Percentiles rank a stretch among this genome's conserved stretches.
phyloP scores from a whole-genome alignment of 1,139 yeast genomes.

The Sugiyamaella sp. region DNA sequence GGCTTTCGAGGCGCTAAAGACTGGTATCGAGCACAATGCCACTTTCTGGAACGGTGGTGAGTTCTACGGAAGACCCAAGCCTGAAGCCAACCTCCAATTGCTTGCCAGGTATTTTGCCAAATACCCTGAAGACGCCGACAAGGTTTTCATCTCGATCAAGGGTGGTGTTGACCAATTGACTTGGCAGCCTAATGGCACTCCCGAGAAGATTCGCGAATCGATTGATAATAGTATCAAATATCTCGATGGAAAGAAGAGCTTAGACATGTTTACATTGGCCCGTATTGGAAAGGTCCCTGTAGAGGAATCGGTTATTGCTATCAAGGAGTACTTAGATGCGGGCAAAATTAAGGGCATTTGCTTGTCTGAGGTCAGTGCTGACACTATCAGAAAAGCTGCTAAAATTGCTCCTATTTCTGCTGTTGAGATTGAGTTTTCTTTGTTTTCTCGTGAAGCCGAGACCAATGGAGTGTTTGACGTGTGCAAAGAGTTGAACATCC shows the following conservation, averaged over 20 bases:
- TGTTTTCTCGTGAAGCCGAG: constrained; percentile 63
- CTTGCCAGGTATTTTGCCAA: constrained; percentile 59
- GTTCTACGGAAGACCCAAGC: constrained; percentile 64
- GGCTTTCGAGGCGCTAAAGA: constrained; percentile 52
- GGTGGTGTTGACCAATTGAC: constrained; percentile 54
- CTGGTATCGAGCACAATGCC: constrained; percentile 54
- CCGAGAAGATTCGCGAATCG: constrained; percentile 52
- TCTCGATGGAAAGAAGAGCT: constrained; percentile 44
- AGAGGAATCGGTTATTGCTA: constrained; percentile 39
- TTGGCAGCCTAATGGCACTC: constrained; percentile 53
- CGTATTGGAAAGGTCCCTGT: constrained; percentile 58
- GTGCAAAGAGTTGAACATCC: constrained; percentile 59
- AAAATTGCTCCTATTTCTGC: constrained; percentile 57
- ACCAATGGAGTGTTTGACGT: constrained; percentile 61
- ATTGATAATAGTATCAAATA: constrained; percentile 53
- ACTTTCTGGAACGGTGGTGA: constrained; percentile 75
- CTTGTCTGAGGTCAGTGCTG: constrained; percentile 68
- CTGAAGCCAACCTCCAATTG: constrained; percentile 55
- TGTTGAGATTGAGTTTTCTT: constrained; percentile 76
- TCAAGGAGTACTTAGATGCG: constrained; percentile 36
- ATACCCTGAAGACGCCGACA: constrained; percentile 56
- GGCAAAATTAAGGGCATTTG: constrained; percentile 61
- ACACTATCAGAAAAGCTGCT: constrained; percentile 59
- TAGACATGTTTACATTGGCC: constrained; percentile 67
- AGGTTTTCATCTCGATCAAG: constrained; percentile 65